phyloP scores from a whole-genome alignment of 225 moss, liverwort and hornwort species.

The Straminergon stramineum region DNA sequence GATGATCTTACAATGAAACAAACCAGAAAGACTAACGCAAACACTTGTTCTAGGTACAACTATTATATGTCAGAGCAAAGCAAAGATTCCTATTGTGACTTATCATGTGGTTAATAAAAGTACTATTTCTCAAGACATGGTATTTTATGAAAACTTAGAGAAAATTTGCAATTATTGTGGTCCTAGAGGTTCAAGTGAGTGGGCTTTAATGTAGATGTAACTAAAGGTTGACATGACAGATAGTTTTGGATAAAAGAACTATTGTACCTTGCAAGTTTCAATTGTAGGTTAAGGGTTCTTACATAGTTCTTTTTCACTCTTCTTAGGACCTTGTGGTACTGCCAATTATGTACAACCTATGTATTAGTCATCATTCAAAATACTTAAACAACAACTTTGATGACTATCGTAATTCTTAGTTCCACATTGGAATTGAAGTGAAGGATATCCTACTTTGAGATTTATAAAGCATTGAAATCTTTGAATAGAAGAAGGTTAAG shows the following conservation, averaged over 20 bases:
- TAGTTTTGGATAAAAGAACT: background rate
- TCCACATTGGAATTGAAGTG: background rate
- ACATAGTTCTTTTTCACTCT: constrained; percentile 19
- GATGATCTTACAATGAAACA: background rate
- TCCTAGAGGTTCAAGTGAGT: background rate
- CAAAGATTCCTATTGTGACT: background rate
- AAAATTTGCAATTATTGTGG: background rate
- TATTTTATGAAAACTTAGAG: too few relatives aligned
- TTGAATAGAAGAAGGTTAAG: background rate
- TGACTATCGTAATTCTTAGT: background rate
- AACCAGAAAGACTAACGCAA: background rate
- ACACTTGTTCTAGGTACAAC: background rate
- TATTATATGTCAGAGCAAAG: background rate
- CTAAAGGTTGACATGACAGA: background rate
- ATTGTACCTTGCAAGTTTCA: background rate
- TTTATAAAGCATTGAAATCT: background rate
- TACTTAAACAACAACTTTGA: background rate
- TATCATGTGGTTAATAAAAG: background rate
- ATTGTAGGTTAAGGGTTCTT: background rate
- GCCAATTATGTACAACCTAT: background rate
- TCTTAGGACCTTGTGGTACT: constrained; percentile 4
- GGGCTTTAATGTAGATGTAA: background rate
- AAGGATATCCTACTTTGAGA: background rate
- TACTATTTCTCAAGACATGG: background rate
- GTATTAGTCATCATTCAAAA: background rate